phyloP scores from a whole-genome alignment of 2,329 filamentous ascomycete species.

The Pseudopithomyces chartarum region DNA sequence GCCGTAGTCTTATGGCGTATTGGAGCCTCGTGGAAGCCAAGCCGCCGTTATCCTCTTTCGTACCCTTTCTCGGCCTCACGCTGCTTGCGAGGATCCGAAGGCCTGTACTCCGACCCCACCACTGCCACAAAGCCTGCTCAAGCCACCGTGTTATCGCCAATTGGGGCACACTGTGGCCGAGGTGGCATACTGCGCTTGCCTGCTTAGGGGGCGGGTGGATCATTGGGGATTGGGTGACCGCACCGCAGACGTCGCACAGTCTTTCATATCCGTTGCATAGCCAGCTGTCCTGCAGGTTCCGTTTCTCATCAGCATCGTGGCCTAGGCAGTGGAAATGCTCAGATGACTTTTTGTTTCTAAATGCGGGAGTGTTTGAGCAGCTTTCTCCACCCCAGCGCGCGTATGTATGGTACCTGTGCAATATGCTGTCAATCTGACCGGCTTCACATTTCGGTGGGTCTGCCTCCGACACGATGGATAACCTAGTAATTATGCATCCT shows the following conservation, averaged over 20 bases:
- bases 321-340: not conserved
- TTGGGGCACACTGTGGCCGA: not conserved
- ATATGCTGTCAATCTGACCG: constrained; percentile 1
- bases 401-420: not conserved
- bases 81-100: constrained; percentile 3
- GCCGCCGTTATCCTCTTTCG: constrained; percentile 5
- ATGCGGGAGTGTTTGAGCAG: too few species aligned
- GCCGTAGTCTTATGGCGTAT: constrained; percentile 14
- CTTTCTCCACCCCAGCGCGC: not conserved
- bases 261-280: not conserved
- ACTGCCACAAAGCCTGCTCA: not conserved
- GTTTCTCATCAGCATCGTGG: not conserved
- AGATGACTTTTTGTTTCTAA: not conserved
- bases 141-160: constrained; percentile 3
- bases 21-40: constrained; percentile 20
- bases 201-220: not conserved
- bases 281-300: not conserved
- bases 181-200: not conserved
- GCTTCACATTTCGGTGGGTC: not conserved
- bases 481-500: not conserved
- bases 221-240: not conserved
- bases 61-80: not conserved
- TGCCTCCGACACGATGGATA: not conserved
- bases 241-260: not conserved
- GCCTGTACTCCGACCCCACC: constrained; percentile 3